Conservation (phyloP, 2,329 filamentous ascomycete species). For the Dactylellina leptospora region DNA sequence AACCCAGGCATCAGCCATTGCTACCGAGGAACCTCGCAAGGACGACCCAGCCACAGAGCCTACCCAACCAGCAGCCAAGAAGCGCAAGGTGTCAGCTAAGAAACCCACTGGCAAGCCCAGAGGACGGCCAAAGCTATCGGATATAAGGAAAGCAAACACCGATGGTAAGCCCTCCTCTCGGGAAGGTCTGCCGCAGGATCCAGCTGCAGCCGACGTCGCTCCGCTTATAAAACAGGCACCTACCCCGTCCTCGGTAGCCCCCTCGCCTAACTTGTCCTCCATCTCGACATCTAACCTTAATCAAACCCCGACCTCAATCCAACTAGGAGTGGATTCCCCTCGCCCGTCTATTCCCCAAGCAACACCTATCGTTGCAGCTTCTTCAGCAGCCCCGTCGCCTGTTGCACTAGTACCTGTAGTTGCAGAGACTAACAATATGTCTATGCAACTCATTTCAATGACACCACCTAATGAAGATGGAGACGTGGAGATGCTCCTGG, state of each 20-base stretch:
- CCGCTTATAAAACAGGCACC: conserved; percentile 51
- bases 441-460: conserved; percentile 28
- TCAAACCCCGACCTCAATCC: conserved; percentile 18
- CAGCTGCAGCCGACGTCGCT: conserved; percentile 31
- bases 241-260: conserved; percentile 48
- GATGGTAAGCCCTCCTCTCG: conserved; percentile 43
- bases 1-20: conserved; percentile 24
- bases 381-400: conserved; percentile 45
- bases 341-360: conserved; percentile 36
- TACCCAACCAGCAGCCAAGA: conserved; percentile 42
- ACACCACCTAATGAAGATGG: conserved; percentile 33
- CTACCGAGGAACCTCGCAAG: conserved; percentile 23
- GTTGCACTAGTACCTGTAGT: conserved; percentile 17
- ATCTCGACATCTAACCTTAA: conserved; percentile 43
- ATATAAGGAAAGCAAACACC: conserved; percentile 47
- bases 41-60: conserved; percentile 27
- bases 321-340: conserved; percentile 28
- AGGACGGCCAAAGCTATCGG: conserved; percentile 45
- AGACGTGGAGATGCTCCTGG: conserved; percentile 44
- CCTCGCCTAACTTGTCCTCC: conserved; percentile 48
- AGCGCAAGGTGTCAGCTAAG: conserved; percentile 42
- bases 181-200: conserved; percentile 52
- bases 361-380: conserved; percentile 38
- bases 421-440: conserved; percentile 26
- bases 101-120: conserved; percentile 51